Base-by-base conservation (phyloP, 805 yeast genomes). In the Henningerozyma blattae region DNA sequence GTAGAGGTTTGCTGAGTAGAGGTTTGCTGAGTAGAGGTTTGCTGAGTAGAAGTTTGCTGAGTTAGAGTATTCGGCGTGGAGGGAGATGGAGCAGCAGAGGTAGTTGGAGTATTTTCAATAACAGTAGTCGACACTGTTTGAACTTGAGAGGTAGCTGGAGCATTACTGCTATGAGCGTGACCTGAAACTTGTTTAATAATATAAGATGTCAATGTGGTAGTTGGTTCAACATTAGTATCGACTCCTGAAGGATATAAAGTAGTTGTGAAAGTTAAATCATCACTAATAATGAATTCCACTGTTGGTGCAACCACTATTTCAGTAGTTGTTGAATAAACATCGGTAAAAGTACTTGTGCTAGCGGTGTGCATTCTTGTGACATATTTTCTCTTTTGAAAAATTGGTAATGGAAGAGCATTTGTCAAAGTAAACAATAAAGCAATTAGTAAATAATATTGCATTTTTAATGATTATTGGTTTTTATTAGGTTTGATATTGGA, bases 311-410 rank as follows among this genome's bases (percentile, higher is more conserved):
- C 50, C 18, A 50, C 52, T 9, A 58, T 43, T 38, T 59, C 51
- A 2, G 66, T 61, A 8, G 58, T 48, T 5, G 68, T 62, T 18
- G 69, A 55, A 43, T 61, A 62, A 18, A 60, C 52, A 34, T 58
- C 58, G 3, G 65, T 61, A 15, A 57, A 56, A 4, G 75, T 70
- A 25, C 51, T 44, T 5, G 70, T 70, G 7, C 53, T 59, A 14
- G 80, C 79, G 15, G 78, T 72, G 46, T 70, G 75, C 26, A 56
- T 54, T 48, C 77, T 61, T 15, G 80, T 73, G 35, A 73, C 58
- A 18, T 69, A 38, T 31, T 54, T 54, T 34, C 64, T 64, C 32
- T 61, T 63, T n/a, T 56, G 39, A 12, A 51, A 34, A 8, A 51
- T 33, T 13, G 54, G n/a, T n/a, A n/a, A n/a, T n/a, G n/a, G 59